Evolutionary conservation across 495 filamentous ascomycete genomes (phyloP).

Genomic region (Neurospora pannonica): DNA sequence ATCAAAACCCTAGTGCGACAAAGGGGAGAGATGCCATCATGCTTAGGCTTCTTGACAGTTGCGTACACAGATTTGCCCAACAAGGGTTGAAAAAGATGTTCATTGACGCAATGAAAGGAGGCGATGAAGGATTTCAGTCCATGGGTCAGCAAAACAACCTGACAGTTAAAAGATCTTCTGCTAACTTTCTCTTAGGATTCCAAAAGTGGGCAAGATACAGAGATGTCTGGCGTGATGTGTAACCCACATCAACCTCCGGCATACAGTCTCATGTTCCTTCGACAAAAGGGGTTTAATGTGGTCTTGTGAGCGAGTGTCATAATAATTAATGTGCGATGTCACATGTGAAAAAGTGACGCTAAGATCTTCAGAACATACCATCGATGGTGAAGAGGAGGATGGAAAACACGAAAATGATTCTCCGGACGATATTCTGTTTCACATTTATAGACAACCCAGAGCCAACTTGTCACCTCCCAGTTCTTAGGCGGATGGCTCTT

Average conservation of each 20-base stretch:
- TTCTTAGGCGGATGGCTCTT: not conserved
- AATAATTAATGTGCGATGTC: not conserved
- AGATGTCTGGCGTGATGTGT: conserved; percentile 35
- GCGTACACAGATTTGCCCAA: conserved; percentile 27
- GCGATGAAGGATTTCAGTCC: conserved; percentile 35
- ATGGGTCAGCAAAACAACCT: conserved; percentile 39
- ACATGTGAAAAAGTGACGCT: not conserved
- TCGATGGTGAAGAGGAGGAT: not conserved
- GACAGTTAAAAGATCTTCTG: no score
- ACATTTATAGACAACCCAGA: not conserved
- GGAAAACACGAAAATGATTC: not conserved
- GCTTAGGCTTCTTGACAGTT: conserved; percentile 37
- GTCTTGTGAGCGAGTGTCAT: no score
- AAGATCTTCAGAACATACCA: not conserved
- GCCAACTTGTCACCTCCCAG: not conserved
- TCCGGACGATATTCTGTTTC: not conserved
- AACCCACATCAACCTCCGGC: not conserved
- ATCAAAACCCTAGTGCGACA: conserved; percentile 22
- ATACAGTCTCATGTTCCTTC: not conserved
- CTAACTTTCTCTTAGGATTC: conserved; percentile 25
- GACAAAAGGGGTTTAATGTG: not conserved
- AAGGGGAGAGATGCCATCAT: conserved; percentile 34
- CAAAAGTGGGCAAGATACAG: conserved; percentile 41
- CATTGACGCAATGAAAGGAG: conserved; percentile 35
- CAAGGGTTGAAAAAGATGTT: conserved; percentile 34